Percentiles rank a stretch among this genome's conserved stretches.
Evolutionary conservation across 768 basidiomycete genomes (phyloP).

Genomic region (Filobasidium floriforme): DNA sequence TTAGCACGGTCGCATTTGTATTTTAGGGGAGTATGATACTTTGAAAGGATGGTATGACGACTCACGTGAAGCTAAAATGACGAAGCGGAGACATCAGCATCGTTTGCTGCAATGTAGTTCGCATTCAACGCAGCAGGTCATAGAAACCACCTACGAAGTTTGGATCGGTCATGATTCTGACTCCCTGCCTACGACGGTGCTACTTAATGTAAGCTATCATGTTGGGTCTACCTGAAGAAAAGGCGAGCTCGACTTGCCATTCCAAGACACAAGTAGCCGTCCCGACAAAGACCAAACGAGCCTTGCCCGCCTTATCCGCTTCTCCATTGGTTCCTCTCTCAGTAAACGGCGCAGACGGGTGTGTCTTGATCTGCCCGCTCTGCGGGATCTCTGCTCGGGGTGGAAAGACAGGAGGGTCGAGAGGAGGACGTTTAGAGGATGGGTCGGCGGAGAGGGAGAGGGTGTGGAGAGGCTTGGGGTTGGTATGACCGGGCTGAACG

Average conservation of each 20-base stretch:
- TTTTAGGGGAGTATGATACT: background rate
- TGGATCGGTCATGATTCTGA: slow-evolving; percentile 22
- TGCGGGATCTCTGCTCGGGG: background rate
- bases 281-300: slow-evolving; percentile 21
- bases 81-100: too few relatives aligned
- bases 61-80: slow-evolving; percentile 13
- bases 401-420: background rate
- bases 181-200: slow-evolving; percentile 11
- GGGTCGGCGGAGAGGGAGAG: background rate
- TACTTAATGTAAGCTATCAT: background rate
- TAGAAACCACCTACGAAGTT: slow-evolving; percentile 18
- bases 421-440: background rate
- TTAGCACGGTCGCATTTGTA: background rate
- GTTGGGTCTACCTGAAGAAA: background rate
- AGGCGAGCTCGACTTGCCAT: slow-evolving; percentile 10
- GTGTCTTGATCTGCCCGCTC: background rate
- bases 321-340: background rate
- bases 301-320: slow-evolving; percentile 8
- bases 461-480: background rate
- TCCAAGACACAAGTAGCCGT: slow-evolving; percentile 22
- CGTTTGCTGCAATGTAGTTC: background rate
- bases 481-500: background rate
- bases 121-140: too few relatives aligned
- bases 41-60: background rate
- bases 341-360: background rate